Evolutionary conservation across 73 alveolate species (phyloP), one percentile per base, ranked within the genome.

Genomic region (Paramecium bursaria): DNA sequence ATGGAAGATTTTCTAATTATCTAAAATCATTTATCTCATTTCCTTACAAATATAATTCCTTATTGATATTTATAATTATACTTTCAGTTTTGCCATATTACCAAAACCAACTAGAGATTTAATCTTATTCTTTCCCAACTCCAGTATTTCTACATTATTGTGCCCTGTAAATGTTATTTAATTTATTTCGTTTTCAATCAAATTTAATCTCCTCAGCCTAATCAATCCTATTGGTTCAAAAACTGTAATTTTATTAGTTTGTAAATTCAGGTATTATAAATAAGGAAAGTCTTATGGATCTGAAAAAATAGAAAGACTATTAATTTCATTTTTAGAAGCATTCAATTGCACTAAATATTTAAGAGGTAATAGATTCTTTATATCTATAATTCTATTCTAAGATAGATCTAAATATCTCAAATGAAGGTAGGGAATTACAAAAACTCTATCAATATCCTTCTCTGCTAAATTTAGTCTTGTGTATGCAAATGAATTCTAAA

Each of bases 331-430:
- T 19, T 67, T 67, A 0, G 82, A 67, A 15, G 55, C 53, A 42
- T 67, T 67, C 14, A 67, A 15, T 35, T 25, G 19, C 23, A 67
- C 82, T 14, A 67, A 35, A 67, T 67, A 67, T 42, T 57, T 31
- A 30, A 57, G 33, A 10, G 82, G 82, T 4, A 67, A 42, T 14
- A 67, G 10, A 67, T 67, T 31, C 5, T 53, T 67, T 39, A 67
- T 67, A 67, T 67, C 82, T 0, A 67, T 57, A 39, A 67, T 39
- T 67, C 82, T 67, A 67, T 67, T 67, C 44, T 67, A 67, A 25
- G 82, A 67, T 21, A 67, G 26, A 67, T 67, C 82, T 15, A 67
- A 19, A 42, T 67, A 67, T 67, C 82, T 31, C 1, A 67, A 21
- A 67, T 67, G 33, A 17, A 67, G 33, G 44, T 67, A 47, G 26